Evolutionary conservation across 257 asterid species (phyloP), one percentile per base, ranked within the genome.

Genomic region (Nicotiana benthamiana): DNA sequence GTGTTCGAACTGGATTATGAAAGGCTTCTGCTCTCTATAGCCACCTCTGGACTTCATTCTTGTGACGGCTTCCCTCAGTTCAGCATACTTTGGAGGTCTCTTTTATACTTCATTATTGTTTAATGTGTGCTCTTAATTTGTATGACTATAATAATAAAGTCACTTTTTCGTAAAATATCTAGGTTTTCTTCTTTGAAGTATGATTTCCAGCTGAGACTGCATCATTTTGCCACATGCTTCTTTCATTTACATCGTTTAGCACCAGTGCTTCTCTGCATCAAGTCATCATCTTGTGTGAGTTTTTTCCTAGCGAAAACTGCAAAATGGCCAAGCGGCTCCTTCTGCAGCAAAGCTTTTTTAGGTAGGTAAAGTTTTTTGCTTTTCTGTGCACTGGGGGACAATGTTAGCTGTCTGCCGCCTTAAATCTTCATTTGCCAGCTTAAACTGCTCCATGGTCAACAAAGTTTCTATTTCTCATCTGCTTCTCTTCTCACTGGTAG

Each of bases 121-220:
- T 43, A 72, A 56, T 12, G 32, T 79, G 13, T 70, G 66, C 24
- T 16, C 32, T 64, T 68, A 40, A 18, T 9, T 77, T 36, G 51
- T 75, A 20, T 26, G 36, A 11, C 52, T 85, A 30, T 43, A 77
- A 74, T 36, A 34, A 62, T 83, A 43, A 20, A 72, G 64, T 20
- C 3, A 54, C 18, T 17, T 76, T 56, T 56, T 28, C 18, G 12
- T 53, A 28, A 36, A 40, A 30, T 17, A 62, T 53, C 53, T 54
- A 76, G 52, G 48, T 82, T 77, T 84, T 74, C 51, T 84, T 87
- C 80, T 85, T 78, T 84, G 90, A 84, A 83, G 84, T 83, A 79
- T 77, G 83, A 75, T 78, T 81, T 53, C 72, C 80, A 67, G 89
- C 87, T 80, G 75, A 83, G 84, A 85, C 88, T 61, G 68, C 87